Evolutionary conservation across 306 rosid species (phyloP).

Genomic region (Sechiopsis laciniata): DNA sequence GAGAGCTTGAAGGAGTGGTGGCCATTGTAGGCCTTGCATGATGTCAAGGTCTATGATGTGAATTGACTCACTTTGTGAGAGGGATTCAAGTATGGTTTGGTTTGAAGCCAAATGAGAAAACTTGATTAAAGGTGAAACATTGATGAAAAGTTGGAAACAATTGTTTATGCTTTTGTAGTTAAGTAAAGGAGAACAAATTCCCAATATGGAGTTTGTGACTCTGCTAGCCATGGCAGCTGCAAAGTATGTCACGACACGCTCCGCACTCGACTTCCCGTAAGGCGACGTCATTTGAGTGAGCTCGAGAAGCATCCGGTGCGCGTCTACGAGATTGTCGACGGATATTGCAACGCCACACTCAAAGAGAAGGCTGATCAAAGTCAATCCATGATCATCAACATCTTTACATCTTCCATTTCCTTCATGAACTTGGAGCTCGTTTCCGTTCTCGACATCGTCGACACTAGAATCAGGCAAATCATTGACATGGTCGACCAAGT

Average conservation of each 20-base stretch:
- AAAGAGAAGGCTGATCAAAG: conserved; percentile 55
- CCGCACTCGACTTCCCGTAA: conserved; percentile 63
- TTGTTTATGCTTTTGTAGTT: conserved; percentile 45
- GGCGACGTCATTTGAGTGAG: conserved; percentile 73
- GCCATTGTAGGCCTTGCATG: conserved; percentile 95
- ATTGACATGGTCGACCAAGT: conserved; percentile 60
- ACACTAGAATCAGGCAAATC: conserved; percentile 42
- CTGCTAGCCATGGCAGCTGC: conserved; percentile 70
- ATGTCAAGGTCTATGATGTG: conserved; percentile 82
- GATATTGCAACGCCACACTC: conserved; percentile 85
- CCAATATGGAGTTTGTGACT: conserved; percentile 64
- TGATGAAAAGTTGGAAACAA: conserved; percentile 66
- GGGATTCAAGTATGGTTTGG: conserved; percentile 77
- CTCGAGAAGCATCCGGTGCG: conserved; percentile 58
- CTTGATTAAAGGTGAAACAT: conserved; percentile 69
- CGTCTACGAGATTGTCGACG: conserved; percentile 59
- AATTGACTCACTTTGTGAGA: conserved; percentile 38
- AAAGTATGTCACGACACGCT: conserved; percentile 71
- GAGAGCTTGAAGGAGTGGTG: conserved; percentile 67
- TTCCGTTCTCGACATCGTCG: conserved; percentile 19
- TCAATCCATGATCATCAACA: conserved; percentile 37
- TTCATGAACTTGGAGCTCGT: conserved; percentile 34
- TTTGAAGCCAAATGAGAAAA: conserved; percentile 85
- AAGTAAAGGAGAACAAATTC: conserved; percentile 48
- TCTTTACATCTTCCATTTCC: conserved; percentile 25